A percentile compares a stretch with the other conserved stretches of the same genome.
Evolutionary conservation across 805 yeast species (phyloP).

Genomic region (Ogataea neopini): DNA sequence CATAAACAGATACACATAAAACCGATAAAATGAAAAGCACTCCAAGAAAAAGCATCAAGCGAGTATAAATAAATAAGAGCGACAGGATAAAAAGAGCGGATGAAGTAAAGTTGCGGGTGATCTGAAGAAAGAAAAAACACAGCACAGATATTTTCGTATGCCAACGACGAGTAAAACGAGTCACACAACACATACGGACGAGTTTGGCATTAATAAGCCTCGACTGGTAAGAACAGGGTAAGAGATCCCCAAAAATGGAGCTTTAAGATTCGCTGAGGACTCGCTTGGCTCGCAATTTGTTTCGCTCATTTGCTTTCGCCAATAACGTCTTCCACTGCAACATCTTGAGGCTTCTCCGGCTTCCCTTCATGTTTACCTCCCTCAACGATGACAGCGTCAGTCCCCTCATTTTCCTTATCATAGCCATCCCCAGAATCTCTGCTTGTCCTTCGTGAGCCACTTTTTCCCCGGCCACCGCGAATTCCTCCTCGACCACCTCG

Average conservation of each 20-base stretch:
- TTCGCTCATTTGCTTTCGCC: too few relatives aligned
- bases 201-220: too few relatives aligned
- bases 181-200: too few relatives aligned
- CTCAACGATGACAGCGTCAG: background rate
- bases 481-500: conserved; percentile 11
- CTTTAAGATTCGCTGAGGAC: too few relatives aligned
- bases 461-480: conserved; percentile 16
- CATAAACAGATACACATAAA: background rate
- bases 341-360: background rate
- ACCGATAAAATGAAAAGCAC: background rate
- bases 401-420: background rate
- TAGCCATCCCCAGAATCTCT: background rate
- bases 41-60: background rate
- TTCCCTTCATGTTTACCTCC: background rate
- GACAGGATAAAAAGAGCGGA: too few relatives aligned
- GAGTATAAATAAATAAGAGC: too few relatives aligned
- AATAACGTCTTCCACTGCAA: background rate
- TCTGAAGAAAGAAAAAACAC: too few relatives aligned
- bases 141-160: too few relatives aligned
- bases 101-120: background rate
- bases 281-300: too few relatives aligned
- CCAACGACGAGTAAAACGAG: too few relatives aligned
- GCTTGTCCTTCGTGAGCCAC: conserved; percentile 12
- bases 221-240: too few relatives aligned
- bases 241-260: too few relatives aligned